These are phyloP conservation scores for Apostasia shenzhenica DNA, from an alignment of 106 monocot genomes.

Conservation along the genomic window DNA sequence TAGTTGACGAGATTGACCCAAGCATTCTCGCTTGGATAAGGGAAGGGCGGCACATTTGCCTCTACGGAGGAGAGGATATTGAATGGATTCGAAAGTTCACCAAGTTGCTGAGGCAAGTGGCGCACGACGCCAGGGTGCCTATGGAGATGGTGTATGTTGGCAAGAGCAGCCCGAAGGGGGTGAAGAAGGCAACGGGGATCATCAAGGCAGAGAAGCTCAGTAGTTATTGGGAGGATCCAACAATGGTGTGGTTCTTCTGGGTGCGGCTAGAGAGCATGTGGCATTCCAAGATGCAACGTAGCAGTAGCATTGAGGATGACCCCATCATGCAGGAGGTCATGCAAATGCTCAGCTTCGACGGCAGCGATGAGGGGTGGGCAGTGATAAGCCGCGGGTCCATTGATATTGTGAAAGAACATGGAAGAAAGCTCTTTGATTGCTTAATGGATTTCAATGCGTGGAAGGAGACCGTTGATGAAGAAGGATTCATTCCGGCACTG, in stretches of 20 bases:
- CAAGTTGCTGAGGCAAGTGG: slow-evolving; percentile 18
- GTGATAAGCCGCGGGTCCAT: slow-evolving; percentile 45
- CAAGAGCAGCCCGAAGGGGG: slow-evolving; percentile 78
- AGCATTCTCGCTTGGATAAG: slow-evolving; percentile 31
- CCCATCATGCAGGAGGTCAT: slow-evolving; percentile 66
- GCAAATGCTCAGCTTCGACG: slow-evolving; percentile 70
- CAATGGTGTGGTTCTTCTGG: slow-evolving; percentile 93
- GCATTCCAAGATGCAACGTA: slow-evolving; percentile 74
- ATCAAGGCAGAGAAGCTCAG: slow-evolving; percentile 59
- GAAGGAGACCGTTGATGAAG: slow-evolving; percentile 36
- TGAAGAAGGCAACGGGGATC: slow-evolving; percentile 22
- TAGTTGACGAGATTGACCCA: slow-evolving; percentile 79
- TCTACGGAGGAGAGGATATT: slow-evolving; percentile 82
- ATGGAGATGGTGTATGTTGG: slow-evolving; percentile 86
- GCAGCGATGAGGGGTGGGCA: slow-evolving; percentile 78
- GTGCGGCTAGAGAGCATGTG: slow-evolving; percentile 79
- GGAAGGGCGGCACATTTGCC: slow-evolving; percentile 48
- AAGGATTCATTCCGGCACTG: slow-evolving; percentile 62
- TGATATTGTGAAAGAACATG: slow-evolving; percentile 45
- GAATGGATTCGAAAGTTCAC: slow-evolving; percentile 79
- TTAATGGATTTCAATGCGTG: slow-evolving; percentile 46
- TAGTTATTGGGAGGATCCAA: slow-evolving; percentile 49
- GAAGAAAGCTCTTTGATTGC: slow-evolving; percentile 49
- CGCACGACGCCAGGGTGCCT: slow-evolving; percentile 39
- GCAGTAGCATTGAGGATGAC: slow-evolving; percentile 45